Conservation (phyloP, 2,329 filamentous ascomycete genomes). For the Colletotrichum sp. region DNA sequence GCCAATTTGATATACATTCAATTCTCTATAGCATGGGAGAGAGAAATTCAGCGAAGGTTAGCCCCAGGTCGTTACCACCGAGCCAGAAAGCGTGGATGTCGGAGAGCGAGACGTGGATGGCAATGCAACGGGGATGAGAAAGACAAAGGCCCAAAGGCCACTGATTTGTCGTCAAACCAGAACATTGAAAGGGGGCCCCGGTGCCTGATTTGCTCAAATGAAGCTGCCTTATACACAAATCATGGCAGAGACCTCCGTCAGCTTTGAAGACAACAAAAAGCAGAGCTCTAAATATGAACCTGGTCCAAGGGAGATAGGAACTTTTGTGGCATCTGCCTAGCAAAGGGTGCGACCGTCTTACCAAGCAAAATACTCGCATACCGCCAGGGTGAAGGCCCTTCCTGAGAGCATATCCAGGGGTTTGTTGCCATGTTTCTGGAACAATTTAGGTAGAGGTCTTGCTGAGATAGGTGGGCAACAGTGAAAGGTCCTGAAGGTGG, state of each 20-base stretch:
- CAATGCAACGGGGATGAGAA: not conserved
- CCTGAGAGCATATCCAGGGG: not conserved
- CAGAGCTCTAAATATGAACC: not conserved
- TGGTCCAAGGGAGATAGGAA: not conserved
- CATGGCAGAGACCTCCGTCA: not conserved
- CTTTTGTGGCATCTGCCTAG: not conserved
- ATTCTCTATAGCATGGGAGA: not conserved
- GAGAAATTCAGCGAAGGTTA: not conserved
- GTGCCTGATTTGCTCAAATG: not conserved
- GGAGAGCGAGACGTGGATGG: not conserved
- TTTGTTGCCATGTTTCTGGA: not conserved
- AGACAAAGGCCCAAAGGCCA: not conserved
- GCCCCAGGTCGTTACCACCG: not conserved
- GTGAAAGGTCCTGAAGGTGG: not conserved
- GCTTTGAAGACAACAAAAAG: not conserved
- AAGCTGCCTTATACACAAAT: not conserved
- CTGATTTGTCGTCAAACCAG: not conserved
- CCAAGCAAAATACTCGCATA: not conserved
- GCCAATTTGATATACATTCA: not conserved
- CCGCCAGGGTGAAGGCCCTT: not conserved
- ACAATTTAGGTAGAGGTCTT: not conserved
- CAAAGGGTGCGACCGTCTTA: not conserved
- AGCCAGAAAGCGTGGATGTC: not conserved
- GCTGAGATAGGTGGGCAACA: no score
- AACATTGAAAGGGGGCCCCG: not conserved